Conservation (phyloP, 2,329 filamentous ascomycete species). For the Epichloe uncinata region DNA sequence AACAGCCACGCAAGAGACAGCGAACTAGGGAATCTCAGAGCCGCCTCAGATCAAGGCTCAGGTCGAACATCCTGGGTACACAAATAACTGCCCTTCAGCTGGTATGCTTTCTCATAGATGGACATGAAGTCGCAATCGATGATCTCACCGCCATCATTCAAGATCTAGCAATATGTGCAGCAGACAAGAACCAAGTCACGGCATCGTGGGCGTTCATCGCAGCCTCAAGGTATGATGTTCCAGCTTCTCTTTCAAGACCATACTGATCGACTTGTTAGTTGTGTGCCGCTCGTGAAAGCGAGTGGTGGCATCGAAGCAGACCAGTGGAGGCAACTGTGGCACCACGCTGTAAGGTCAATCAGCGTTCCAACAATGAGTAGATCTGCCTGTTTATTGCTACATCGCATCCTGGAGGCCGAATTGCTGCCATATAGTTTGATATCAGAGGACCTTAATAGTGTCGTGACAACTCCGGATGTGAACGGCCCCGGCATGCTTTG, state of each 20-base stretch:
- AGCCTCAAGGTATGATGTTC: conserved; percentile 52
- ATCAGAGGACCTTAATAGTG: conserved; percentile 55
- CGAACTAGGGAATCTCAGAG: conserved; percentile 28
- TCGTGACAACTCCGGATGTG: conserved; percentile 64
- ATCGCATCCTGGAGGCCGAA: conserved; percentile 49
- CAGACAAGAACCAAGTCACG: conserved; percentile 53
- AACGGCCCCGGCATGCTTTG: conserved; percentile 66
- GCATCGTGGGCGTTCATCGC: conserved; percentile 76
- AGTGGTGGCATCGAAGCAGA: conserved; percentile 24
- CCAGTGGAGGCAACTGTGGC: conserved; percentile 64
- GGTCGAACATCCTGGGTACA: conserved; percentile 27
- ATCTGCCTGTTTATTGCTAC: conserved; percentile 61
- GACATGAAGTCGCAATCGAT: conserved; percentile 31
- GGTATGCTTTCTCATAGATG: conserved; percentile 41
- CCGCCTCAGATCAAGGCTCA: conserved; percentile 36
- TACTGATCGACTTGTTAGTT: conserved; percentile 18
- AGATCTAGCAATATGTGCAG: conserved; percentile 43
- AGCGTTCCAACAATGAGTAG: conserved; percentile 60
- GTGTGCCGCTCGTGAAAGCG: conserved; percentile 12
- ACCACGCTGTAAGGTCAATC: conserved; percentile 55
- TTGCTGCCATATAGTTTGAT: conserved; percentile 56
- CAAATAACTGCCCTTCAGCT: conserved; percentile 43
- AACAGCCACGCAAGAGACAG: conserved; percentile 40
- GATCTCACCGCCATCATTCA: conserved; percentile 43
- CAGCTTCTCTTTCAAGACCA: neutral